Percentiles rank a stretch among this genome's conserved stretches.
These are phyloP conservation scores for Larix kaempferi DNA, from an alignment of 75 land plant species.

Conservation along the genomic window DNA sequence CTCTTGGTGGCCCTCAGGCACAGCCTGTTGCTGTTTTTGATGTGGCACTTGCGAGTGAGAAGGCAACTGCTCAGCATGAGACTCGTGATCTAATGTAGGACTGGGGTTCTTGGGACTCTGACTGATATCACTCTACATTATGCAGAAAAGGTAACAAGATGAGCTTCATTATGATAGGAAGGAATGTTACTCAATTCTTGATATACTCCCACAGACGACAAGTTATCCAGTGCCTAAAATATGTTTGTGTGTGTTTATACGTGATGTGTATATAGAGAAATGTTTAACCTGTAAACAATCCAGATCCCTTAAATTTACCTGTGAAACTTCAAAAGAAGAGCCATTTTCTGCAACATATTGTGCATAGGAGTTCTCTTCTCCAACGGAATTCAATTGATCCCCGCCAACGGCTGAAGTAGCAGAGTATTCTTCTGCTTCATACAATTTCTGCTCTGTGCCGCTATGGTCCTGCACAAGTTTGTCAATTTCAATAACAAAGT, in stretches of 20 bases:
- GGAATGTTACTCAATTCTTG: not conserved
- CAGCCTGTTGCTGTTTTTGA: not conserved
- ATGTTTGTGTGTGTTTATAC: too few species aligned
- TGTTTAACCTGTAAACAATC: not conserved
- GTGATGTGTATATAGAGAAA: too few species aligned
- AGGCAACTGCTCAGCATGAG: constrained; percentile 4
- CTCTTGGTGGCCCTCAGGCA: not conserved
- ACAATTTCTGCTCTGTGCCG: constrained; percentile 1
- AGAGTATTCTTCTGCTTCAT: not conserved
- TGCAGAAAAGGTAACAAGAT: not conserved
- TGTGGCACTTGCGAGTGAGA: not conserved
- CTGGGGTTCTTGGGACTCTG: not conserved
- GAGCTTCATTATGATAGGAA: not conserved
- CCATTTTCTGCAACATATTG: not conserved
- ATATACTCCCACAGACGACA: not conserved
- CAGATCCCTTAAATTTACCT: not conserved
- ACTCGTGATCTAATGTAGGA: constrained; percentile 6
- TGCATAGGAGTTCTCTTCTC: not conserved
- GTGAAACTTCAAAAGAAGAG: not conserved
- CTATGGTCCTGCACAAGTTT: constrained; percentile 7
- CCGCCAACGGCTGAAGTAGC: not conserved
- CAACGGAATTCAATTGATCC: not conserved
- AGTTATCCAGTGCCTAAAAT: too few species aligned
- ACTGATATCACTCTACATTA: not conserved
- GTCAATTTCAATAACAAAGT: constrained; percentile 1